phyloP scores from a whole-genome alignment of 371 early-diverging fungal genomes.

The Mucor velutinosus region DNA sequence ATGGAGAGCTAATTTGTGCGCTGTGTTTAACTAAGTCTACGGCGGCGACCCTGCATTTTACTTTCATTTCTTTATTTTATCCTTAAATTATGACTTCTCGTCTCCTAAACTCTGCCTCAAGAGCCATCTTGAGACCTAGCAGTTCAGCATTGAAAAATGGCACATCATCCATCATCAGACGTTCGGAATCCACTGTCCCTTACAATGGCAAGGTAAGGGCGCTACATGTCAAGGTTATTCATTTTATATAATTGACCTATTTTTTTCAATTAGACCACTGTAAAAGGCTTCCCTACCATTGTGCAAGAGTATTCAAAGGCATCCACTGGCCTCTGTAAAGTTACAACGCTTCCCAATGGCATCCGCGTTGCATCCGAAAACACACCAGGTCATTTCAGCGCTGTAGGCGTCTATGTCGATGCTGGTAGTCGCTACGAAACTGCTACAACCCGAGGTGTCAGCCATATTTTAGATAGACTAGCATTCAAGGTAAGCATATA shows the following conservation, averaged over 20 bases:
- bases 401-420: conserved; percentile 88
- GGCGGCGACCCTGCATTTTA: background rate
- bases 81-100: conserved; percentile 28
- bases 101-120: conserved; percentile 18
- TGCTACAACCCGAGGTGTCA: conserved; percentile 67
- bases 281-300: conserved; percentile 32
- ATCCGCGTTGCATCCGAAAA: conserved; percentile 82
- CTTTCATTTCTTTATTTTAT: conserved; percentile 3
- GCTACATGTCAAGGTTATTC: background rate
- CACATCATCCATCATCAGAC: conserved; percentile 14
- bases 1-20: background rate
- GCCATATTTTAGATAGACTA: conserved; percentile 87
- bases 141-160: background rate
- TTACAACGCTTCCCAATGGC: conserved; percentile 87
- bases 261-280: conserved; percentile 2
- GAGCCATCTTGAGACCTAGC: background rate
- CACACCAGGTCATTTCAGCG: conserved; percentile 87
- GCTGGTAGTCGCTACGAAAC: conserved; percentile 90
- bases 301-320: conserved; percentile 52
- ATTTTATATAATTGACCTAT: background rate
- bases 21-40: background rate
- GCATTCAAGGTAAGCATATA: conserved; percentile 79
- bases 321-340: conserved; percentile 41
- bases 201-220: conserved; percentile 12
- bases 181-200: conserved; percentile 25